These are phyloP conservation scores for Phytophthora idaei DNA, from an alignment of 352 stramenopile species.

Conservation along the genomic window DNA sequence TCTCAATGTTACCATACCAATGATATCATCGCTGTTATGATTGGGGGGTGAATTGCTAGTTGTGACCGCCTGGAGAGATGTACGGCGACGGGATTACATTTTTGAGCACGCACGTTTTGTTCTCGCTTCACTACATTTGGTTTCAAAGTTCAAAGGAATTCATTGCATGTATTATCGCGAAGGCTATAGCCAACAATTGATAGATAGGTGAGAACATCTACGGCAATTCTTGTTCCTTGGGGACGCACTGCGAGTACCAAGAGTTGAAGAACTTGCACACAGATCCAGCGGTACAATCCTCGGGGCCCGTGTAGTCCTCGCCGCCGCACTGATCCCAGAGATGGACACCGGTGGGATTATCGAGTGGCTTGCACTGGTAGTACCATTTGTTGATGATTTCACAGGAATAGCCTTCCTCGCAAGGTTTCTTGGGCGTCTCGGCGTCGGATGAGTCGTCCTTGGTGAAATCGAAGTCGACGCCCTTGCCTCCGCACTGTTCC, in stretches of 20 bases:
- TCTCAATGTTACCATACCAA: too few relatives aligned
- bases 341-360: slow-evolving; percentile 20
- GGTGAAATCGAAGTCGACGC: slow-evolving; percentile 35
- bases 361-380: slow-evolving; percentile 42
- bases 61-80: too few relatives aligned
- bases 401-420: slow-evolving; percentile 38
- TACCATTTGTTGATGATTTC: slow-evolving; percentile 48
- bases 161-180: too few relatives aligned
- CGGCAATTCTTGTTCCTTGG: slow-evolving; percentile 33
- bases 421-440: slow-evolving; percentile 26
- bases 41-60: too few relatives aligned
- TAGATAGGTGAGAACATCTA: slow-evolving; percentile 3
- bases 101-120: too few relatives aligned
- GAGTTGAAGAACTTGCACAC: slow-evolving; percentile 44
- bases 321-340: slow-evolving; percentile 43
- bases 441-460: slow-evolving; percentile 14
- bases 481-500: slow-evolving; percentile 39
- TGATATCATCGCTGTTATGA: too few relatives aligned
- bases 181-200: neutral
- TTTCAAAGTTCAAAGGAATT: too few relatives aligned
- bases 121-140: too few relatives aligned
- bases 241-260: slow-evolving; percentile 63
- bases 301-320: slow-evolving; percentile 16
- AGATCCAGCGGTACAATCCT: slow-evolving; percentile 22
- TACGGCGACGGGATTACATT: too few relatives aligned